Evolutionary conservation across 106 monocot genomes (phyloP).

Genomic region (Iris macrosiphon): DNA sequence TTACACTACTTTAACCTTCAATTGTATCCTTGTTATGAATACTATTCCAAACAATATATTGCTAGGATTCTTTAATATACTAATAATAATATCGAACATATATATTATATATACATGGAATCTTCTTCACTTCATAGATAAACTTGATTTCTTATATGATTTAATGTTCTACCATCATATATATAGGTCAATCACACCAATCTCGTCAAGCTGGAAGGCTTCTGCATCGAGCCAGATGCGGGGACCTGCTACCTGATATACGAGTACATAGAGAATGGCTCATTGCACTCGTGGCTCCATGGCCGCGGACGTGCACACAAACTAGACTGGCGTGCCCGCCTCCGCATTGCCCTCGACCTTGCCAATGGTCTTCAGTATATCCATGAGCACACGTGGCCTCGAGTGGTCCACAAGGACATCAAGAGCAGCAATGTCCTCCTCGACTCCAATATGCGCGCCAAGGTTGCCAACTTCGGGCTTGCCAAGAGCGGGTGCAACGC

Average conservation of each 20-base stretch:
- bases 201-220: conserved; percentile 83
- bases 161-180: too few relatives aligned
- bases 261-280: conserved; percentile 74
- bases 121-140: too few relatives aligned
- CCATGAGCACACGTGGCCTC: conserved; percentile 90
- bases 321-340: conserved; percentile 60
- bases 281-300: conserved; percentile 58
- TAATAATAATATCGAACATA: too few relatives aligned
- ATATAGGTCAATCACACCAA: conserved; percentile 91
- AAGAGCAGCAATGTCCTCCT: conserved; percentile 71
- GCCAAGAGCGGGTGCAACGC: conserved; percentile 74
- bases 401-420: conserved; percentile 90
- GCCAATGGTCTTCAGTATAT: conserved; percentile 90
- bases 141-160: too few relatives aligned
- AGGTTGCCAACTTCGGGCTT: conserved; percentile 88
- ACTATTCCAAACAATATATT: too few relatives aligned
- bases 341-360: conserved; percentile 63
- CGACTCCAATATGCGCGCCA: conserved; percentile 52
- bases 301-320: conserved; percentile 10
- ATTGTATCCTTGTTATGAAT: too few relatives aligned
- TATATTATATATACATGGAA: too few relatives aligned
- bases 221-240: conserved; percentile 57
- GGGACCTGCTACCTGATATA: conserved; percentile 71
- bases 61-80: too few relatives aligned
- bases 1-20: too few relatives aligned